phyloP scores from a whole-genome alignment of 2,329 filamentous ascomycete species.

The Endothia cerciana region DNA sequence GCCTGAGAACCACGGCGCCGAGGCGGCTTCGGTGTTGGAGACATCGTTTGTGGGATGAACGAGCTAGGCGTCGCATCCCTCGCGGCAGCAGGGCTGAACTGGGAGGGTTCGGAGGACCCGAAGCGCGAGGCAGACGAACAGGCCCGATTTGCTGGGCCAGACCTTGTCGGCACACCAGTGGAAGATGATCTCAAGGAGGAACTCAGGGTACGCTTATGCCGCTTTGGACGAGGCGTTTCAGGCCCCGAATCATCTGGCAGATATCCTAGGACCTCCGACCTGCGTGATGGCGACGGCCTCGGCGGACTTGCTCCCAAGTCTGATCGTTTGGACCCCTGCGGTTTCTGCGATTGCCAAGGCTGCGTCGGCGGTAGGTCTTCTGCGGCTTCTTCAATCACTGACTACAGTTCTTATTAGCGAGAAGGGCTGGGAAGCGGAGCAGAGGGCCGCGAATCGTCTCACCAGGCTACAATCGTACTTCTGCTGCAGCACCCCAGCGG shows the following conservation, averaged over 20 bases:
- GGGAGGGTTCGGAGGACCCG: neutral
- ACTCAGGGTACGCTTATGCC: neutral
- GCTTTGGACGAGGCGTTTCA: neutral
- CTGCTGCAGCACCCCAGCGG: neutral
- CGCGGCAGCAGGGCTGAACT: neutral
- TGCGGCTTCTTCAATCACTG: conserved; percentile 15
- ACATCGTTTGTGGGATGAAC: neutral
- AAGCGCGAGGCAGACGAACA: neutral
- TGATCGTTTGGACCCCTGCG: neutral
- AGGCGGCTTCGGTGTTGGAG: neutral
- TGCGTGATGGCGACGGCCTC: neutral
- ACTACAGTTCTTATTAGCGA: neutral
- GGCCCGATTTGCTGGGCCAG: too few species aligned
- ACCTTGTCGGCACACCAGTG: neutral
- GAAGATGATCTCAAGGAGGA: too few species aligned
- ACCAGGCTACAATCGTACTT: conserved; percentile 3
- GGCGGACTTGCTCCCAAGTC: neutral
- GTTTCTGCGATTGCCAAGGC: conserved; percentile 3
- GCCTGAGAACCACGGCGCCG: neutral
- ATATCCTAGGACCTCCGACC: neutral
- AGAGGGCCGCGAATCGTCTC: neutral
- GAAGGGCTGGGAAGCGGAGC: too few species aligned
- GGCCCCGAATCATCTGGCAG: neutral
- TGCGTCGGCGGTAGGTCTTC: conserved; percentile 24
- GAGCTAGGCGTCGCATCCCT: neutral